Conservation (phyloP, 1,284 basidiomycete species). For the Melampsora larici-populina region DNA sequence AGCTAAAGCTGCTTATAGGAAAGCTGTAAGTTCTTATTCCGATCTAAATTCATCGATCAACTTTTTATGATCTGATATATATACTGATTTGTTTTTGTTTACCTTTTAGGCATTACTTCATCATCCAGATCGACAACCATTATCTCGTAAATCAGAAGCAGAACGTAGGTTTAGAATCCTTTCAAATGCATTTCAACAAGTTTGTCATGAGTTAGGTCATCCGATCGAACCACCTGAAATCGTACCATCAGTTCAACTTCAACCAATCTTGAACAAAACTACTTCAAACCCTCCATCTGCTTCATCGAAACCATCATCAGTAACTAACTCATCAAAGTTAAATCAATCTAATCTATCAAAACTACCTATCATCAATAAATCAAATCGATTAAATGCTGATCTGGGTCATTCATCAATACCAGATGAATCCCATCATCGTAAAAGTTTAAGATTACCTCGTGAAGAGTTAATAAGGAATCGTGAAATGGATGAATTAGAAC, state of each 20-base stretch:
- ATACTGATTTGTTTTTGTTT: no score
- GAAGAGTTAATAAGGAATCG: not conserved
- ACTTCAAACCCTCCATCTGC: no score
- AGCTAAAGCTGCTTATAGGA: slow-evolving; percentile 35
- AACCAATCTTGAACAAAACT: not conserved
- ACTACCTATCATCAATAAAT: not conserved
- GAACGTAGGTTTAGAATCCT: slow-evolving; percentile 16
- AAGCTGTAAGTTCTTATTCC: slow-evolving; percentile 9
- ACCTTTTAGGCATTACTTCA: slow-evolving; percentile 22
- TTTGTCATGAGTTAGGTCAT: slow-evolving; percentile 31
- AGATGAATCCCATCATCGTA: not conserved
- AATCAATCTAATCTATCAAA: not conserved
- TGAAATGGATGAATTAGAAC: slow-evolving; percentile 13
- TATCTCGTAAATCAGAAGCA: slow-evolving; percentile 21
- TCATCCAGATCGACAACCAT: slow-evolving; percentile 39
- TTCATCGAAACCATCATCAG: not conserved
- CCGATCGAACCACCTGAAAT: slow-evolving; percentile 14
- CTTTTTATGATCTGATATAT: no score
- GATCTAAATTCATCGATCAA: not conserved
- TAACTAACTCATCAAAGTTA: not conserved
- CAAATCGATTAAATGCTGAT: not conserved
- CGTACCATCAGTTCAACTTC: not conserved
- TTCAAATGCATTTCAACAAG: slow-evolving; percentile 31
- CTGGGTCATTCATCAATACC: not conserved
- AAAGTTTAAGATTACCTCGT: not conserved